Evolutionary conservation across 768 basidiomycete species (phyloP).

Genomic region (Amanita pseudoporphyria): DNA sequence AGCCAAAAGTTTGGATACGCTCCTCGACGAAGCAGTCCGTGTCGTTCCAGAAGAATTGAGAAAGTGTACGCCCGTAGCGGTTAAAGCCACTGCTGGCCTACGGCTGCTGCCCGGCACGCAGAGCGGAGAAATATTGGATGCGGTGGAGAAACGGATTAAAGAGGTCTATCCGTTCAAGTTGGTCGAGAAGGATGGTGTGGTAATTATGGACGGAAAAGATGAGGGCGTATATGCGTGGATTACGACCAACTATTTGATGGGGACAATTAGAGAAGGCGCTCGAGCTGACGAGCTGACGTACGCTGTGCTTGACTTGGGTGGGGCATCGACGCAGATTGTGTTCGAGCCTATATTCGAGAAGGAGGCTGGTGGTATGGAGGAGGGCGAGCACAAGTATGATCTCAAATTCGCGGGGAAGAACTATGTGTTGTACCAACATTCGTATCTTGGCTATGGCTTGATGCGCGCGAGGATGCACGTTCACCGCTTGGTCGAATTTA

Average conservation of each 20-base stretch:
- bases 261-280: constrained; percentile 38
- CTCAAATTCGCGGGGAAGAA: constrained; percentile 62
- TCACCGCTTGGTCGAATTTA: constrained; percentile 87
- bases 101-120: constrained; percentile 55
- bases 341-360: constrained; percentile 68
- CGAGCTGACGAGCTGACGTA: constrained; percentile 32
- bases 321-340: constrained; percentile 96
- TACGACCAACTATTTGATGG: constrained; percentile 88
- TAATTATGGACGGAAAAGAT: constrained; percentile 91
- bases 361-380: constrained; percentile 33
- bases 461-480: constrained; percentile 82
- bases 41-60: constrained; percentile 63
- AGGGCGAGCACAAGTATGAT: constrained; percentile 90
- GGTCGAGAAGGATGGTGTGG: constrained; percentile 49
- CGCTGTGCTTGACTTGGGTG: constrained; percentile 93
- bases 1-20: constrained; percentile 65
- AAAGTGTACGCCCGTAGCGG: constrained; percentile 79
- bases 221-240: constrained; percentile 99
- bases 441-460: constrained; percentile 93
- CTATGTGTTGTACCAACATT: constrained; percentile 90
- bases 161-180: constrained; percentile 57
- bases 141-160: constrained; percentile 54
- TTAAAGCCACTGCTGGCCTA: constrained; percentile 89
- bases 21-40: constrained; percentile 72
- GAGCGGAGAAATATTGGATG: constrained; percentile 63